These are phyloP conservation scores for Rubroboletus pulcherrimus DNA, from an alignment of 768 basidiomycete genomes.

Conservation along the genomic window DNA sequence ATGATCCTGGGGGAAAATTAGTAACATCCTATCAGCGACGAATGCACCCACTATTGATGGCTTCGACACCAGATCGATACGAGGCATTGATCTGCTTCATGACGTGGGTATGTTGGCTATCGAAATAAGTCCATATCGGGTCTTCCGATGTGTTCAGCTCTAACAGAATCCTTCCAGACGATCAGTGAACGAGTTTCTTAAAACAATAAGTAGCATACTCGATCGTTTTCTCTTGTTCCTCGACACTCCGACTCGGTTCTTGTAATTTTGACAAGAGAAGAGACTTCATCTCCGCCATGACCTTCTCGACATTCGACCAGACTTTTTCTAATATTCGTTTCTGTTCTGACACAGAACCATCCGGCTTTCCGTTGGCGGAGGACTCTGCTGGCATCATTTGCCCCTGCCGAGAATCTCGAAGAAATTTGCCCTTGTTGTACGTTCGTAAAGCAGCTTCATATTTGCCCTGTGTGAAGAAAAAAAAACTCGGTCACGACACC, in stretches of 20 bases:
- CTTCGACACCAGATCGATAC: constrained; percentile 49
- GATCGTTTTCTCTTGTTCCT: constrained; percentile 96
- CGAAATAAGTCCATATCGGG: constrained; percentile 94
- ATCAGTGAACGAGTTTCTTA: constrained; percentile 6
- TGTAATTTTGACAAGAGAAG: constrained; percentile 75
- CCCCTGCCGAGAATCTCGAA: constrained; percentile 85
- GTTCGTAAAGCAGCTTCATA: constrained; percentile 93
- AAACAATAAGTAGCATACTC: constrained; percentile 54
- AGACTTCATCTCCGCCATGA: constrained; percentile 87
- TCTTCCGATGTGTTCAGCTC: constrained; percentile 87
- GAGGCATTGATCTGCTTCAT: constrained; percentile 68
- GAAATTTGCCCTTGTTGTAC: constrained; percentile 94
- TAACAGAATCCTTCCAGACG: constrained; percentile 63
- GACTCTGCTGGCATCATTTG: constrained; percentile 73
- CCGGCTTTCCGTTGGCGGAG: constrained; percentile 51
- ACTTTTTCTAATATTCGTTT: constrained; percentile 93
- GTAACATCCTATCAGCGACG: not conserved
- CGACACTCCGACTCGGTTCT: constrained; percentile 73
- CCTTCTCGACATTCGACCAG: constrained; percentile 92
- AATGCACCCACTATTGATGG: constrained; percentile 43
- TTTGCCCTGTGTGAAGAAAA: constrained; percentile 59
- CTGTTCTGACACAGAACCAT: constrained; percentile 67
- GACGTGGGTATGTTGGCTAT: constrained; percentile 87
- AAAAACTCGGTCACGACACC: not conserved
- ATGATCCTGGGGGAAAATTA: constrained; percentile 36